Conservation (phyloP, 2,329 filamentous ascomycete species). For the Nothopassalora personata region DNA sequence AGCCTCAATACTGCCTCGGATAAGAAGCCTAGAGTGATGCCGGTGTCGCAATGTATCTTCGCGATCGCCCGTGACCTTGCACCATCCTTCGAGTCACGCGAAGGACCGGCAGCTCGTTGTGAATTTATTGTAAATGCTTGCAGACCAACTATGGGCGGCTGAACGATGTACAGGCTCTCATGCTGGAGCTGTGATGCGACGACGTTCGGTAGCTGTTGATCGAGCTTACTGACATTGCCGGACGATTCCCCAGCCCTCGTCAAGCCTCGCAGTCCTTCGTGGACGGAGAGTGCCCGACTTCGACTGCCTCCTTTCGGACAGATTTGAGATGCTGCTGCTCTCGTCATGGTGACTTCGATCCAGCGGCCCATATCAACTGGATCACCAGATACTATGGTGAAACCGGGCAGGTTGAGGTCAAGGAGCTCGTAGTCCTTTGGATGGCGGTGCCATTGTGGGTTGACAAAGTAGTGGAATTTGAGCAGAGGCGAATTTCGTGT, state of each 20-base stretch:
- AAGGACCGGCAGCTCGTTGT: background rate
- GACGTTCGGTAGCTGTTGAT: background rate
- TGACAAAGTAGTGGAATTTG: constrained; percentile 22
- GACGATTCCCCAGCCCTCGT: background rate
- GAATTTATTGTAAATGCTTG: constrained; percentile 20
- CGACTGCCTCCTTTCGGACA: constrained; percentile 4
- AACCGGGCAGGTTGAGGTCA: constrained; percentile 19
- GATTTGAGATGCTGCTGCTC: constrained; percentile 18
- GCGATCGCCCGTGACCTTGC: constrained; percentile 8
- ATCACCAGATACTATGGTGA: constrained; percentile 20
- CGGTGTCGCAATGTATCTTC: constrained; percentile 27
- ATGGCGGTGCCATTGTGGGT: constrained; percentile 19
- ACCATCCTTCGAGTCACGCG: background rate
- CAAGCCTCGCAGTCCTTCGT: constrained; percentile 17
- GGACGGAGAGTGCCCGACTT: constrained; percentile 17
- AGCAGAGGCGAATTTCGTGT: constrained; percentile 21
- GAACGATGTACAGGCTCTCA: constrained; percentile 19
- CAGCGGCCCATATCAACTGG: constrained; percentile 23
- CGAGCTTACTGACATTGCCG: background rate
- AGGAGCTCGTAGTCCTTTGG: constrained; percentile 22
- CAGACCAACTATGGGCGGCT: constrained; percentile 25
- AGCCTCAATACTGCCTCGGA: constrained; percentile 24
- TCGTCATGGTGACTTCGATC: constrained; percentile 21
- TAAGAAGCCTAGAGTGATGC: constrained; percentile 28
- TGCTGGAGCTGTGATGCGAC: constrained; percentile 6